Evolutionary conservation across 2,329 filamentous ascomycete species (phyloP).

Genomic region (Penicillium hordei): DNA sequence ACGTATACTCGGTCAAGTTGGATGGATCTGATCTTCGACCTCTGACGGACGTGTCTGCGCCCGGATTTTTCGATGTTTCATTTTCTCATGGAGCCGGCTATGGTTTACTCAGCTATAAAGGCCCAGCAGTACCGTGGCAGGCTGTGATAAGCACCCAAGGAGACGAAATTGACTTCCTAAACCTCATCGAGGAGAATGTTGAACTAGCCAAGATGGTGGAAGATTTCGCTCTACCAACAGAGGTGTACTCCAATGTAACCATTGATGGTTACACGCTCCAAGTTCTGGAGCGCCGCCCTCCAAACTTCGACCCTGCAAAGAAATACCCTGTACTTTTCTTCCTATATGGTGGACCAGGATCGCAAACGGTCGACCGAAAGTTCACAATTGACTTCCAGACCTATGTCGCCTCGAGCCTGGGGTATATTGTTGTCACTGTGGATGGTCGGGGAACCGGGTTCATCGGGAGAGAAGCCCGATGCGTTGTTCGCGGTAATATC

Average conservation of each 20-base stretch:
- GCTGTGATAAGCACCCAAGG: slow-evolving; percentile 82
- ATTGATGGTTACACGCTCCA: slow-evolving; percentile 74
- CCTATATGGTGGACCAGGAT: slow-evolving; percentile 92
- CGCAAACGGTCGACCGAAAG: slow-evolving; percentile 76
- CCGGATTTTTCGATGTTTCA: slow-evolving; percentile 77
- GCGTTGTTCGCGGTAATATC: slow-evolving; percentile 77
- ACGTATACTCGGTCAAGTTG: slow-evolving; percentile 85
- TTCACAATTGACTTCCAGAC: slow-evolving; percentile 88
- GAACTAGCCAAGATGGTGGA: slow-evolving; percentile 67
- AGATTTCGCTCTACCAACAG: slow-evolving; percentile 76
- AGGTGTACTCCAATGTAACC: slow-evolving; percentile 80
- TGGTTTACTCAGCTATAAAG: slow-evolving; percentile 77
- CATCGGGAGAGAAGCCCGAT: slow-evolving; percentile 79
- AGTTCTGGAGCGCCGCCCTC: slow-evolving; percentile 80
- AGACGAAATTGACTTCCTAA: slow-evolving; percentile 62
- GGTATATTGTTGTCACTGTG: slow-evolving; percentile 92
- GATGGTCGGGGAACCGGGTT: slow-evolving; percentile 92
- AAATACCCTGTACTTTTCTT: slow-evolving; percentile 93
- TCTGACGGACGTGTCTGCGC: slow-evolving; percentile 69
- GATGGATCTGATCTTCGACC: slow-evolving; percentile 72
- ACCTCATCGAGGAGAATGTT: slow-evolving; percentile 75
- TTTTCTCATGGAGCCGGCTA: slow-evolving; percentile 84
- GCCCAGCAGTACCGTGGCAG: slow-evolving; percentile 86
- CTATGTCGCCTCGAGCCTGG: slow-evolving; percentile 79
- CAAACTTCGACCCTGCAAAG: slow-evolving; percentile 79